Evolutionary conservation across 257 asterid species (phyloP).

Genomic region (Petunia axillaris): DNA sequence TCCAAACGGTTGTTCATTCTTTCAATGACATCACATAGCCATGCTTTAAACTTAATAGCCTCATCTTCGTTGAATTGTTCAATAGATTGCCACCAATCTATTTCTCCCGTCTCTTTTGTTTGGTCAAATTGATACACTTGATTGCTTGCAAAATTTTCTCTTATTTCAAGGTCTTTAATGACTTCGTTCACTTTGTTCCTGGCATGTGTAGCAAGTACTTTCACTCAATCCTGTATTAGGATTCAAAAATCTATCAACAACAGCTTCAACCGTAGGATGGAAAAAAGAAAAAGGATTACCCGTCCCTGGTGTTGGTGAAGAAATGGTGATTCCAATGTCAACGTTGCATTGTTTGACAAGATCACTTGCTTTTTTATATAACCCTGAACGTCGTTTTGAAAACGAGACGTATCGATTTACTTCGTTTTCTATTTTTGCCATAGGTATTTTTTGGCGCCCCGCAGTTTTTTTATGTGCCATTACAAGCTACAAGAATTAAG

Average conservation of each 20-base stretch:
- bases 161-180: too few species aligned
- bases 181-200: too few species aligned
- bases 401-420: constrained; percentile 42
- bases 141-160: too few species aligned
- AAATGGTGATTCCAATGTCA: constrained; percentile 42
- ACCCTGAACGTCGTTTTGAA: constrained; percentile 41
- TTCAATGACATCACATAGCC: not conserved
- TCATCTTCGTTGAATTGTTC: not conserved
- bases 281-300: constrained; percentile 51
- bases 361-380: constrained; percentile 45
- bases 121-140: too few species aligned
- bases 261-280: constrained; percentile 42
- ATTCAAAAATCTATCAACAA: not conserved
- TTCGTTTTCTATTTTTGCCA: constrained; percentile 33
- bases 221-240: not conserved
- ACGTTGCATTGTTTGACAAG: constrained; percentile 37
- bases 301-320: constrained; percentile 34
- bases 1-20: not conserved
- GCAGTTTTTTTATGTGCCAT: constrained; percentile 32
- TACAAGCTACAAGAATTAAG: too few species aligned
- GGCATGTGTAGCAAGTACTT: not conserved
- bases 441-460: constrained; percentile 44
- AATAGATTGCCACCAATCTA: not conserved
- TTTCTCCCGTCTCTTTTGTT: not conserved
- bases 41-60: not conserved